Conservation (phyloP, 192 early-diverging fungal genomes). For the Chytriomyces sp. region DNA sequence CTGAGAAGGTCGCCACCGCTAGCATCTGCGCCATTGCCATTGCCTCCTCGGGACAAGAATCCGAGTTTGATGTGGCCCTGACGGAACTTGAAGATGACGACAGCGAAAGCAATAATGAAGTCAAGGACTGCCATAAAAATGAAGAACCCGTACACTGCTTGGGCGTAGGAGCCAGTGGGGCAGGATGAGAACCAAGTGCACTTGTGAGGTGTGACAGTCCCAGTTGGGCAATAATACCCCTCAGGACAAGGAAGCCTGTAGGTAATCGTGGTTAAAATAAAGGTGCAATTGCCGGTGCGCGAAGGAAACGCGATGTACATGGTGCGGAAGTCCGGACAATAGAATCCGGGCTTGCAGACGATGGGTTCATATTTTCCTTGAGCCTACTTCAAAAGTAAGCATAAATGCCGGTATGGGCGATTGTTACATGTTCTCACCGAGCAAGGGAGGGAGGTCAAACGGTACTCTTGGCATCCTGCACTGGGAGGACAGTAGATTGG, state of each 20-base stretch:
- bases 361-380: conserved; percentile 46
- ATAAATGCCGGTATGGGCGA: background rate
- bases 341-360: conserved; percentile 44
- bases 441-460: conserved; percentile 28
- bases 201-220: conserved; percentile 30
- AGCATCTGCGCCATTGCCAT: background rate
- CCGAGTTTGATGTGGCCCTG: conserved; percentile 5
- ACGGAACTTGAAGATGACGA: conserved; percentile 34
- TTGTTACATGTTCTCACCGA: conserved; percentile 16
- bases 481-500: conserved; percentile 40
- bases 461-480: conserved; percentile 31
- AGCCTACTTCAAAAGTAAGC: conserved; percentile 14
- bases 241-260: conserved; percentile 22
- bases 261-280: background rate
- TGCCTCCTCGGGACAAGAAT: background rate
- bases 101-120: conserved; percentile 21
- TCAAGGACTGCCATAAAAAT: conserved; percentile 30
- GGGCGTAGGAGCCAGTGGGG: conserved; percentile 14
- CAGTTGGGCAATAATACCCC: conserved; percentile 40
- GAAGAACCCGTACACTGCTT: conserved; percentile 26
- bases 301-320: conserved; percentile 3
- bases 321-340: conserved; percentile 43
- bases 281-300: background rate
- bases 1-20: background rate
- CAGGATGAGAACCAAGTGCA: conserved; percentile 34